phyloP scores from a whole-genome alignment of 2,329 filamentous ascomycete species.

The Thelonectria discophora region DNA sequence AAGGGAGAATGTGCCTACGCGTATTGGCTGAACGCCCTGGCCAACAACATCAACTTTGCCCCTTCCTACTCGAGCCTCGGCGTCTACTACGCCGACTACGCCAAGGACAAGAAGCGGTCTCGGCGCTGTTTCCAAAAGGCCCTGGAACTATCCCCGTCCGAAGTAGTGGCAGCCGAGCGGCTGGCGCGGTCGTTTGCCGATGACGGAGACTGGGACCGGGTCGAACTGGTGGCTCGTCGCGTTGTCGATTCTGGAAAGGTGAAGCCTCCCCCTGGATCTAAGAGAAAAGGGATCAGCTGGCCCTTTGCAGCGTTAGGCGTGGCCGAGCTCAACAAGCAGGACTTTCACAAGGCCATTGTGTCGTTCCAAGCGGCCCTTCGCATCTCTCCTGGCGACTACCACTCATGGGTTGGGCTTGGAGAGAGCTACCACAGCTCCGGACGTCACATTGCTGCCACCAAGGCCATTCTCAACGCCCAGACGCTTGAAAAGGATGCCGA shows the following conservation, averaged over 20 bases:
- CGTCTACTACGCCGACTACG: conserved; percentile 90
- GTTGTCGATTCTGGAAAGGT: conserved; percentile 96
- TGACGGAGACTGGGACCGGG: conserved; percentile 93
- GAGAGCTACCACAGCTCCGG: conserved; percentile 97
- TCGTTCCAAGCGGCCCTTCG: conserved; percentile 91
- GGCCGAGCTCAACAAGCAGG: conserved; percentile 92
- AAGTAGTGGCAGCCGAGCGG: conserved; percentile 86
- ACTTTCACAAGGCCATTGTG: conserved; percentile 86
- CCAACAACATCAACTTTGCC: conserved; percentile 86
- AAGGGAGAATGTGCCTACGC: conserved; percentile 76
- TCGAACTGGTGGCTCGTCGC: conserved; percentile 89
- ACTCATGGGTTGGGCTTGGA: conserved; percentile 96
- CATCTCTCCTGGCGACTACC: conserved; percentile 85
- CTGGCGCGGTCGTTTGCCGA: conserved; percentile 88
- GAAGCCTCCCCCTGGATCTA: conserved; percentile 88
- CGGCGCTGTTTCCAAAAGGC: conserved; percentile 96
- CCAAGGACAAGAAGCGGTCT: conserved; percentile 84
- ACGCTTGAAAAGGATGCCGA: conserved; percentile 70
- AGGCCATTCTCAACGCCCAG: conserved; percentile 88
- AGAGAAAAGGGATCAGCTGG: conserved; percentile 93
- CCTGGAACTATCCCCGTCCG: conserved; percentile 87
- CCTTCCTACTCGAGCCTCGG: conserved; percentile 92
- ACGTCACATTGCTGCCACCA: conserved; percentile 90
- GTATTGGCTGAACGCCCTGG: conserved; percentile 83
- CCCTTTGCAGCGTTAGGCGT: conserved; percentile 93